Evolutionary conservation across 257 asterid species (phyloP).

Genomic region (Gentiana dahurica): DNA sequence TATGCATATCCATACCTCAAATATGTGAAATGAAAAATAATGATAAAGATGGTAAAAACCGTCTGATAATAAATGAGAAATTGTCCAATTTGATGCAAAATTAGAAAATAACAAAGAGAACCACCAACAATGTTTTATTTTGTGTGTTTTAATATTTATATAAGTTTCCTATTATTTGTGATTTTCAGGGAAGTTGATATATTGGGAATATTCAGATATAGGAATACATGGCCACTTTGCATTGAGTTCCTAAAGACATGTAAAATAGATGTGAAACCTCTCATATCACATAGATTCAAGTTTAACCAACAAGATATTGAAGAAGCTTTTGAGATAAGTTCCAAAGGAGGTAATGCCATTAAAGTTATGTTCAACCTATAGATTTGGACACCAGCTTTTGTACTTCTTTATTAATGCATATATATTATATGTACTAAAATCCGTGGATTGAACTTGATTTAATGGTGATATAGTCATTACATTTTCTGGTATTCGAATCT

Average conservation of each 20-base stretch:
- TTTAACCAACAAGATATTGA: constrained; percentile 78
- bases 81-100: too few species aligned
- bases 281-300: constrained; percentile 83
- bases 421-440: too few species aligned
- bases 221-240: constrained; percentile 93
- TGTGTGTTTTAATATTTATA: too few species aligned
- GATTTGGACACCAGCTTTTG: neutral
- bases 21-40: neutral
- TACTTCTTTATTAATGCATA: too few species aligned
- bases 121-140: too few species aligned
- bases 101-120: too few species aligned
- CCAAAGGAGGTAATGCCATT: constrained; percentile 80
- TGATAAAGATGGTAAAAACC: too few species aligned
- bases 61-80: too few species aligned
- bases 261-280: constrained; percentile 81
- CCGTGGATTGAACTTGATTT: too few species aligned
- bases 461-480: too few species aligned
- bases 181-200: constrained; percentile 76
- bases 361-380: constrained; percentile 91
- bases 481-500: too few species aligned
- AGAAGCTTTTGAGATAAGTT: constrained; percentile 80
- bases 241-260: constrained; percentile 70
- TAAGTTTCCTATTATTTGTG: neutral
- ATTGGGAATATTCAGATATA: constrained; percentile 83
- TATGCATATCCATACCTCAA: neutral